A percentile compares a stretch with the other conserved stretches of the same genome.
These are phyloP conservation scores for Meripilus lineatus DNA, from an alignment of 1,284 basidiomycete genomes.

Conservation along the genomic window DNA sequence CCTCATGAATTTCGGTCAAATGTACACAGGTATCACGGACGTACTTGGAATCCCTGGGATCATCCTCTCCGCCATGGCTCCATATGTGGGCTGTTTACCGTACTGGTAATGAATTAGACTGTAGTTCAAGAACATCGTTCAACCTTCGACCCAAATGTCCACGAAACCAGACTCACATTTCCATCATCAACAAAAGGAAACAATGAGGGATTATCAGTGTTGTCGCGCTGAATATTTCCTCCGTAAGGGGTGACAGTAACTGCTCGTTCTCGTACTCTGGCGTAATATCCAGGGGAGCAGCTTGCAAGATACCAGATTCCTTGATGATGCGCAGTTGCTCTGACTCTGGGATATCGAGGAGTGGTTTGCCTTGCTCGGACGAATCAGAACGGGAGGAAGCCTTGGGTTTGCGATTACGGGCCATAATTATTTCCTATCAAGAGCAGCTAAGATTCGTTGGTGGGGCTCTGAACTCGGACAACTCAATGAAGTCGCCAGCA, in stretches of 20 bases:
- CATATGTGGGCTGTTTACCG: slow-evolving; percentile 45
- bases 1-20: neutral
- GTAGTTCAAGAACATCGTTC: slow-evolving; percentile 1
- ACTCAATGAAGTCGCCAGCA: too few relatives aligned
- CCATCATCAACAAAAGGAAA: slow-evolving; percentile 69
- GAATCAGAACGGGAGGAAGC: slow-evolving; percentile 13
- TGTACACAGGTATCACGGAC: slow-evolving; percentile 24
- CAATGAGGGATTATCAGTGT: slow-evolving; percentile 65
- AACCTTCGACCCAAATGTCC: neutral
- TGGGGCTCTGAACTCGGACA: too few relatives aligned
- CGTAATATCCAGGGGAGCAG: slow-evolving; percentile 14
- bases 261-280: slow-evolving; percentile 29
- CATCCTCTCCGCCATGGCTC: slow-evolving; percentile 49
- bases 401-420: slow-evolving; percentile 32
- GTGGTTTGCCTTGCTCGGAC: slow-evolving; percentile 5
- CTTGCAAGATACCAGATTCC: slow-evolving; percentile 59
- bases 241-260: slow-evolving; percentile 43
- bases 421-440: slow-evolving; percentile 31
- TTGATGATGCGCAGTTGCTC: slow-evolving; percentile 75
- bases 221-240: slow-evolving; percentile 62
- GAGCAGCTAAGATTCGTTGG: too few relatives aligned
- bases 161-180: slow-evolving; percentile 51
- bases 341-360: slow-evolving; percentile 55
- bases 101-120: slow-evolving; percentile 78
- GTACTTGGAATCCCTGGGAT: slow-evolving; percentile 62